phyloP scores from a whole-genome alignment of 495 filamentous ascomycete species.

The Cryomyces minteri region DNA sequence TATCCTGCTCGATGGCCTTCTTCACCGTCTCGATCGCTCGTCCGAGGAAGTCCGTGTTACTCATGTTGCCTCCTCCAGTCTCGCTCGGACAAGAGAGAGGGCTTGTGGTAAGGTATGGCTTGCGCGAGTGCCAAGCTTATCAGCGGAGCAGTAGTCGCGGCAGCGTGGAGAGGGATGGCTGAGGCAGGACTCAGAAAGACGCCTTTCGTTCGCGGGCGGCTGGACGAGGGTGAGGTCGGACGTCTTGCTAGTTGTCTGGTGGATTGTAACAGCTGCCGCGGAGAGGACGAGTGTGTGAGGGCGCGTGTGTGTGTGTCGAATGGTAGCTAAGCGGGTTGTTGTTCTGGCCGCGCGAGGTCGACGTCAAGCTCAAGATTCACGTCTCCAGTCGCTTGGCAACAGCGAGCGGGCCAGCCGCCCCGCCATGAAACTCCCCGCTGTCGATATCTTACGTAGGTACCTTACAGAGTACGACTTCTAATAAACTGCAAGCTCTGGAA shows the following conservation, averaged over 20 bases:
- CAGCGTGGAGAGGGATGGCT: background rate
- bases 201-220: background rate
- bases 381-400: no score
- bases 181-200: background rate
- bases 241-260: background rate
- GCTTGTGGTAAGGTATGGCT: background rate
- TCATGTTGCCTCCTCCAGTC: conserved; percentile 38
- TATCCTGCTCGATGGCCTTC: conserved; percentile 92
- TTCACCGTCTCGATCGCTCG: conserved; percentile 91
- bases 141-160: background rate
- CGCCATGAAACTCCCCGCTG: background rate
- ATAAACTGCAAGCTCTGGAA: no score
- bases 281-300: no score
- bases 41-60: conserved; percentile 90
- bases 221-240: background rate
- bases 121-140: background rate
- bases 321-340: no score
- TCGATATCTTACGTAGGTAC: background rate
- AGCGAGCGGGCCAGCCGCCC: no score
- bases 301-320: no score
- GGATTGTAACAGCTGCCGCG: no score
- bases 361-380: no score
- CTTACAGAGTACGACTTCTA: no score
- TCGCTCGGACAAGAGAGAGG: no score
- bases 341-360: no score